Conservation (phyloP, 495 filamentous ascomycete genomes). For the Cairneyella variabilis region DNA sequence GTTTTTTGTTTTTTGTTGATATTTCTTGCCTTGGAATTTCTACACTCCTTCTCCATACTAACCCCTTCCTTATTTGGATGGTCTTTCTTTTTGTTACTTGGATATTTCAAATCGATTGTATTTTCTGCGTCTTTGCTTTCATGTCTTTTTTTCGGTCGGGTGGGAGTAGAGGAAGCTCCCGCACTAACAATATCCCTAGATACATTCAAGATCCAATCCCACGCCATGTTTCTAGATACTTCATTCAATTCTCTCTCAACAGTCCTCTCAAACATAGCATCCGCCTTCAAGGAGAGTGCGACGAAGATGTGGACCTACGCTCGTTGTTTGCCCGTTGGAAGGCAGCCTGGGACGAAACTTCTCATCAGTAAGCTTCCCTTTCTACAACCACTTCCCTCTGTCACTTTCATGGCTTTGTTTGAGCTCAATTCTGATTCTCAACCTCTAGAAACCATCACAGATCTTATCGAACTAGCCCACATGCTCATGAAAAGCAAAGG, state of each 20-base stretch:
- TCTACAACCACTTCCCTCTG: no score
- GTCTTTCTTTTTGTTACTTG: no score
- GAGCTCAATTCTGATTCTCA: no score
- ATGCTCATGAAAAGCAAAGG: slow-evolving; percentile 59
- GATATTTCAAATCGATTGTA: no score
- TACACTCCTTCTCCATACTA: no score
- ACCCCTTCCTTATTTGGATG: no score
- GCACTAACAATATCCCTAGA: slow-evolving; percentile 28
- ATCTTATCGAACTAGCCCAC: slow-evolving; percentile 61
- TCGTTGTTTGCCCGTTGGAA: slow-evolving; percentile 51
- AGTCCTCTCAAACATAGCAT: slow-evolving; percentile 70
- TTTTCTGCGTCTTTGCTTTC: no score
- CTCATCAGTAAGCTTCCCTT: slow-evolving; percentile 52
- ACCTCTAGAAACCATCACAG: slow-evolving; percentile 56
- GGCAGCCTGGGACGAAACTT: slow-evolving; percentile 49
- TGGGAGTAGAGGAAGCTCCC: slow-evolving; percentile 36
- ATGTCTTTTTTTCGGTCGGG: slow-evolving; percentile 61
- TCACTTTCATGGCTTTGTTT: no score
- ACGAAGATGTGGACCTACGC: slow-evolving; percentile 83
- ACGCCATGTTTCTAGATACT: slow-evolving; percentile 87
- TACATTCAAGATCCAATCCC: slow-evolving; percentile 80
- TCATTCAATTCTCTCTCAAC: slow-evolving; percentile 65
- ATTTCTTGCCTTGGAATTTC: no score
- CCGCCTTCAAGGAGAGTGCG: slow-evolving; percentile 69
- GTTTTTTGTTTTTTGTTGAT: no score